phyloP scores from a whole-genome alignment of 345 rosid genomes.

The Moringa oleifera region DNA sequence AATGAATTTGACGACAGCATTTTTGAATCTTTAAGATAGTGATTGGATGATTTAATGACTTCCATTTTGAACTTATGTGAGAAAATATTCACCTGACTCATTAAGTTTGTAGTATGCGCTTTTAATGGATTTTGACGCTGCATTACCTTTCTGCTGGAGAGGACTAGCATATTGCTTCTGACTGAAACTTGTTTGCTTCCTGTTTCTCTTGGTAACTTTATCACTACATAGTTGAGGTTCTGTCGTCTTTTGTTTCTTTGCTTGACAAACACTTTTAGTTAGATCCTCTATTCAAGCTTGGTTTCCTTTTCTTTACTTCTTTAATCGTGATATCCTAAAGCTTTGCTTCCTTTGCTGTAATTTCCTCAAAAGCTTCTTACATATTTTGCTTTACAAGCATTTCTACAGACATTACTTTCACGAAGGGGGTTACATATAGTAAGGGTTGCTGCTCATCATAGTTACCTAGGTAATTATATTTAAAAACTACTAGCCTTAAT shows the following conservation, averaged over 20 bases:
- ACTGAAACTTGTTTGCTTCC: too few species aligned
- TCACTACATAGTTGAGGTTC: background rate
- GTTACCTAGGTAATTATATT: slow-evolving; percentile 22
- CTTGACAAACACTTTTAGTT: too few species aligned
- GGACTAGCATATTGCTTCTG: too few species aligned
- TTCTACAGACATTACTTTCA: slow-evolving; percentile 21
- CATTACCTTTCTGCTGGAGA: too few species aligned
- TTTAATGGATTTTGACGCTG: background rate
- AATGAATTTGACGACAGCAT: background rate
- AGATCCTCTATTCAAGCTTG: background rate
- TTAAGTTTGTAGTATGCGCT: background rate
- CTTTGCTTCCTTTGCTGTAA: background rate
- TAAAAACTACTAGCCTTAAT: background rate
- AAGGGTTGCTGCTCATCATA: slow-evolving; percentile 9
- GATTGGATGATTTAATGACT: background rate
- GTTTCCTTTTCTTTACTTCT: background rate
- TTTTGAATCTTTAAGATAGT: background rate
- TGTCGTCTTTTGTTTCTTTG: background rate
- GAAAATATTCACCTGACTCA: background rate
- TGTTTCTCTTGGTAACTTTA: background rate
- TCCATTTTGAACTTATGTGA: background rate
- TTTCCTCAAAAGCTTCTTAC: background rate
- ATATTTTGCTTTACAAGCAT: background rate
- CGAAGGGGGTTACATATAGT: slow-evolving; percentile 18
- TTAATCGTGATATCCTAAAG: background rate